Evolutionary conservation across 768 basidiomycete genomes (phyloP), one percentile per base, ranked within the genome.

Genomic region (Kockovaella imperatae): DNA sequence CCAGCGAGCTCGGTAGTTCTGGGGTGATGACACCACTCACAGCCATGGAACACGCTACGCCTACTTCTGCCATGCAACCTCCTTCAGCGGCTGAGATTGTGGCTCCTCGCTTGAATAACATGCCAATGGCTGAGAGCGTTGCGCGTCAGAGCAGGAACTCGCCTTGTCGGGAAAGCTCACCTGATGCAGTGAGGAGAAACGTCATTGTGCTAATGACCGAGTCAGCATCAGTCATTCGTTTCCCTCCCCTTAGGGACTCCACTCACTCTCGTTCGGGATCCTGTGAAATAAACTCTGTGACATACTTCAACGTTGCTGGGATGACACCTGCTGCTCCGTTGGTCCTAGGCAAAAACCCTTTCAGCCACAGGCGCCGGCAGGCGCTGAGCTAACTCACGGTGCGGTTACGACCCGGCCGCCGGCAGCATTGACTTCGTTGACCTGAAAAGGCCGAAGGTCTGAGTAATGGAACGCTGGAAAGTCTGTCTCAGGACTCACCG

Each of bases 21-120:
- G 43, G 24, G 4, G 28, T 17, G 39, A 21, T 18, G 11, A 18
- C 13, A n/a, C 4, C n/a, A 56, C 58, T 38, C 35, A 56, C 59
- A 0, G 90, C 93, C 93, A 96, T 96, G 3, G 88, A 87, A 63
- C 87, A 88, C 1, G 93, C 91, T 34, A 96, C 93, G 79, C 91
- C 91, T 3, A 97, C 91, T 42, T 59, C 58, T 11, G 55, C 57
- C 57, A 66, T 67, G 39, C 62, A 67, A 83, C 89, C 71, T 17
- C 91, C 91, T 72, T 97, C 93, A 0, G 93, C 90, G 13, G 91
- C 91, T 39, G 85, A 87, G 42, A 96, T 95, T 1, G 91, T 93
- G 53, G 87, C 88, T n/a, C 90, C 89, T 50, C 91, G 80, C 69
- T 97, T 96, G 76, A 89, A 93, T 26, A 95, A 74, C 90, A 95